Evolutionary conservation across 495 filamentous ascomycete species (phyloP).

Genomic region (Tricharina praecox): DNA sequence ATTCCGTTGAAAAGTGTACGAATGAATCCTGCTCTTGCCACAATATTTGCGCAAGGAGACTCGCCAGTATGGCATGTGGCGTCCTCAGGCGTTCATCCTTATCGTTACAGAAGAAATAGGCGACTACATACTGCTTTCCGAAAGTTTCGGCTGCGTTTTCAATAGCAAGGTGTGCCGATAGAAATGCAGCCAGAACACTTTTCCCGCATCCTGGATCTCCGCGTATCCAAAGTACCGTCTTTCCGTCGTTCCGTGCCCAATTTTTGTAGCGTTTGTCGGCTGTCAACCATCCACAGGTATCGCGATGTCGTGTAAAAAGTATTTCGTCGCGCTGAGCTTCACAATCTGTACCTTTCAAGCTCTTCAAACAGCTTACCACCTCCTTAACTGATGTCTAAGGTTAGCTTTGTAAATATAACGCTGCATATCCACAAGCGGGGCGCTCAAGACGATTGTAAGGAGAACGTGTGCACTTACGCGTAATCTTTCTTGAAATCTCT

Average conservation of each 20-base stretch:
- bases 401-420: not conserved
- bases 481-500: not conserved
- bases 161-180: slow-evolving; percentile 5
- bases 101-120: slow-evolving; percentile 13
- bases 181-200: slow-evolving; percentile 7
- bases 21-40: not conserved
- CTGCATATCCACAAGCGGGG: not conserved
- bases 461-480: not conserved
- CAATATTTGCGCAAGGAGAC: not conserved
- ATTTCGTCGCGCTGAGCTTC: slow-evolving; percentile 1
- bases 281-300: slow-evolving; percentile 28
- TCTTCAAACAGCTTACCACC: slow-evolving; percentile 10
- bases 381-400: slow-evolving; percentile 7
- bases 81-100: slow-evolving; percentile 9
- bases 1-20: slow-evolving; percentile 1
- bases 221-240: slow-evolving; percentile 6
- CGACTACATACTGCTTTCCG: not conserved
- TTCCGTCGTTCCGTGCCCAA: not conserved
- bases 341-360: not conserved
- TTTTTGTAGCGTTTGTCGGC: slow-evolving; percentile 22
- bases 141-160: not conserved
- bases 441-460: not conserved
- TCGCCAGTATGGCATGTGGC: not conserved
- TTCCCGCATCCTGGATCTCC: slow-evolving; percentile 11
- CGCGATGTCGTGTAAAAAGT: slow-evolving; percentile 24